Conservation (phyloP, 2,329 filamentous ascomycete species). For the Colletotrichum magnum region DNA sequence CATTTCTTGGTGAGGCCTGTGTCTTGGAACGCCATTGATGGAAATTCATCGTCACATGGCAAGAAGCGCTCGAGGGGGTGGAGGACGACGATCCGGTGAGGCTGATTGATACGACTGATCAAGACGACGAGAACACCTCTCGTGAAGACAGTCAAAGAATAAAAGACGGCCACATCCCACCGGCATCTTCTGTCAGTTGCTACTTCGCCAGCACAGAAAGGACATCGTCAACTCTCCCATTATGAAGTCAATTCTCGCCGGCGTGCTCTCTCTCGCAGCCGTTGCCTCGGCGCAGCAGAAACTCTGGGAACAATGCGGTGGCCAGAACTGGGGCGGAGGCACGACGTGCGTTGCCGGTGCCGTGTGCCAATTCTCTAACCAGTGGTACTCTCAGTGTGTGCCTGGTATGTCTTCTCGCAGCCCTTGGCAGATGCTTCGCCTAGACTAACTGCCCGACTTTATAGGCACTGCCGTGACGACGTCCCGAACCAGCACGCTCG, state of each 20-base stretch:
- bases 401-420: slow-evolving; percentile 44
- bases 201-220: neutral
- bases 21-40: slow-evolving; percentile 32
- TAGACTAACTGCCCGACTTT: neutral
- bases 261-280: slow-evolving; percentile 31
- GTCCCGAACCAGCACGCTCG: slow-evolving; percentile 25
- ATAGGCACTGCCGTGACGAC: slow-evolving; percentile 36
- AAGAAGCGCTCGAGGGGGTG: slow-evolving; percentile 23
- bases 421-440: too few species aligned
- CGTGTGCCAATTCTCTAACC: slow-evolving; percentile 53
- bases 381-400: slow-evolving; percentile 56
- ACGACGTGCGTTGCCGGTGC: slow-evolving; percentile 59
- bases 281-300: slow-evolving; percentile 40
- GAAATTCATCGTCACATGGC: slow-evolving; percentile 15
- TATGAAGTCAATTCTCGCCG: slow-evolving; percentile 37
- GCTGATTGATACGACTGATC: slow-evolving; percentile 7
- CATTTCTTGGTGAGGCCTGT: neutral
- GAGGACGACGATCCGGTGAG: slow-evolving; percentile 31
- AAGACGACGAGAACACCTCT: neutral
- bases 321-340: slow-evolving; percentile 56
- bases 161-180: slow-evolving; percentile 29
- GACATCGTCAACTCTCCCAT: neutral
- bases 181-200: slow-evolving; percentile 4
- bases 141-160: neutral
- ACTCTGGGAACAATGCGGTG: slow-evolving; percentile 58